Evolutionary conservation across 495 filamentous ascomycete genomes (phyloP).

Genomic region (Tetracladium setigerum): DNA sequence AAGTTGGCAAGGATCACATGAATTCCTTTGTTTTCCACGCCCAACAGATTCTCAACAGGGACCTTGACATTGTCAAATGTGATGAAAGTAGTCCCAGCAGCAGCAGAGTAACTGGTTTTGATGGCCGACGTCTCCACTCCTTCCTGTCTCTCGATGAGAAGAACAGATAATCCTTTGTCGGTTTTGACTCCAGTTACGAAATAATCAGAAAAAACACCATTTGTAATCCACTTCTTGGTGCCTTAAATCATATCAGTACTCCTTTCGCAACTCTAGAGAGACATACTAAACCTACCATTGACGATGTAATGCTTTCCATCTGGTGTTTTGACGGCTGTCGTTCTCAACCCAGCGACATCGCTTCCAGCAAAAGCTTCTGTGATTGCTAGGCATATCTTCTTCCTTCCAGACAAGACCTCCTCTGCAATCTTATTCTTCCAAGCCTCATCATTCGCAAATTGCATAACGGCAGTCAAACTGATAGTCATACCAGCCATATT

Average conservation of each 20-base stretch:
- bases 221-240: constrained; percentile 94
- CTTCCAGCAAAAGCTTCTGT: constrained; percentile 86
- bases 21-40: constrained; percentile 82
- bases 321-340: constrained; percentile 71
- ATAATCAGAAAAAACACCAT: constrained; percentile 77
- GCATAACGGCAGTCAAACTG: constrained; percentile 70
- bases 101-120: constrained; percentile 77
- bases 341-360: constrained; percentile 77
- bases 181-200: constrained; percentile 79
- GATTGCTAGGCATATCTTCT: constrained; percentile 83
- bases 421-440: constrained; percentile 58
- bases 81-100: constrained; percentile 73
- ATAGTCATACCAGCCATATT: constrained; percentile 75
- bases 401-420: constrained; percentile 72
- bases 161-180: constrained; percentile 71
- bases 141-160: constrained; percentile 67
- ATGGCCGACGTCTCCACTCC: constrained; percentile 68
- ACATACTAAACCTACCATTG: constrained; percentile 44
- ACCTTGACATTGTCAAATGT: constrained; percentile 86
- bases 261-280: no score
- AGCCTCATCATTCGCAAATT: constrained; percentile 62
- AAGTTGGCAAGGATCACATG: constrained; percentile 84
- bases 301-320: constrained; percentile 82
- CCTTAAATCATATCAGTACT: no score
- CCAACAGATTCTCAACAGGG: constrained; percentile 69